phyloP scores from a whole-genome alignment of 1,139 yeast genomes.

The Magnusiomyces paraingens region DNA sequence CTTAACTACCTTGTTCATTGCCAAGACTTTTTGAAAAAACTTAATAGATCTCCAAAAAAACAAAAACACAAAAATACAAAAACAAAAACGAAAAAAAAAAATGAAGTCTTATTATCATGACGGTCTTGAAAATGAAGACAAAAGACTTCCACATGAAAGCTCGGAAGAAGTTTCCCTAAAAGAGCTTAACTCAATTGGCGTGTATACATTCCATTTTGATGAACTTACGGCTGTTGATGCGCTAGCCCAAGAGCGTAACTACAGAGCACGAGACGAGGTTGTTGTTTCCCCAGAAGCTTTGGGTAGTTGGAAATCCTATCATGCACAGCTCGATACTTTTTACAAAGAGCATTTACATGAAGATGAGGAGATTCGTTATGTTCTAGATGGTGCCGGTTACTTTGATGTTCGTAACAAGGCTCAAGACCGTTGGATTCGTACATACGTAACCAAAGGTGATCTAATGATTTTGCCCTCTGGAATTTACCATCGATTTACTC shows the following conservation, averaged over 20 bases:
- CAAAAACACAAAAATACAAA: too few species aligned
- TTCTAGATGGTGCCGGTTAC: conserved; percentile 84
- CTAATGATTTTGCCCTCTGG: conserved; percentile 70
- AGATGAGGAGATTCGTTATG: conserved; percentile 92
- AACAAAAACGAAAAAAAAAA: too few species aligned
- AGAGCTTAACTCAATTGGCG: conserved; percentile 58
- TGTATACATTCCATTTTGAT: conserved; percentile 52
- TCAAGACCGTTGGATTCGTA: conserved; percentile 70
- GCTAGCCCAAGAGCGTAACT: conserved; percentile 64
- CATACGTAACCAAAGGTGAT: conserved; percentile 58
- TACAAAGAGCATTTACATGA: conserved; percentile 90
- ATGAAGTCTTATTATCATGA: conserved; percentile 71
- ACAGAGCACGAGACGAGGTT: conserved; percentile 75
- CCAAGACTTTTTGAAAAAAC: too few species aligned
- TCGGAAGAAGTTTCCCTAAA: conserved; percentile 50
- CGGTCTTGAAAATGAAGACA: conserved; percentile 51
- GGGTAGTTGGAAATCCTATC: conserved; percentile 58
- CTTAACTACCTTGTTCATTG: too few species aligned
- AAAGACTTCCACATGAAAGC: conserved; percentile 65
- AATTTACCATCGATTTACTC: conserved; percentile 84
- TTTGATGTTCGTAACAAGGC: conserved; percentile 72
- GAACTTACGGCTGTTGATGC: conserved; percentile 54
- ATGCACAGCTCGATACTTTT: conserved; percentile 60
- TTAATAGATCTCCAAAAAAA: too few species aligned
- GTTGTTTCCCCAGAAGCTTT: conserved; percentile 55